Conservation (phyloP, 179 eudicot genomes). For the Amaranthus tricolor region DNA sequence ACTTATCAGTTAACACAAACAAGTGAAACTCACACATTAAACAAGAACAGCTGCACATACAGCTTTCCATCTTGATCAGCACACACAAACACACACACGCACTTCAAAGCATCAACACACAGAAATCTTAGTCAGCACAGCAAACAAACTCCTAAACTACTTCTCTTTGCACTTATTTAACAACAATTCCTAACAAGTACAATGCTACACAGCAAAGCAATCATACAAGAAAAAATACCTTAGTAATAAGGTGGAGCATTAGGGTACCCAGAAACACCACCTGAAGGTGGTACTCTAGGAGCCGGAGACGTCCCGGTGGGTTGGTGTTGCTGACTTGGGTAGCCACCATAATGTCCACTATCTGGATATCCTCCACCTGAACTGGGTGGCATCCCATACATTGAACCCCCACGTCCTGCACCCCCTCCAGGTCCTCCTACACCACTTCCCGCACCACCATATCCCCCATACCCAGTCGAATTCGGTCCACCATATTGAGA, state of each 20-base stretch:
- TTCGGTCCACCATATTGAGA: slow-evolving; percentile 26
- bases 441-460: slow-evolving; percentile 30
- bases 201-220: background rate
- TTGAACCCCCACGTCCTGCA: slow-evolving; percentile 26
- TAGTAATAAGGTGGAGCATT: slow-evolving; percentile 32
- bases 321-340: slow-evolving; percentile 32
- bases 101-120: background rate
- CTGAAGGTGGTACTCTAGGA: slow-evolving; percentile 37
- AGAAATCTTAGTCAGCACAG: background rate
- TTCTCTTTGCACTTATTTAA: too few species aligned
- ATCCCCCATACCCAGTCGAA: slow-evolving; percentile 36
- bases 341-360: slow-evolving; percentile 40
- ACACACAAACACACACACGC: background rate
- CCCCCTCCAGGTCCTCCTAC: slow-evolving; percentile 28
- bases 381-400: slow-evolving; percentile 37
- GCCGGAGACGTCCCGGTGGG: slow-evolving; percentile 39
- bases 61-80: background rate
- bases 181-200: background rate
- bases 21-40: background rate
- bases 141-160: background rate
- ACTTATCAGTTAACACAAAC: background rate
- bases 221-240: slow-evolving; percentile 22
- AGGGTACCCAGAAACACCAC: slow-evolving; percentile 32
- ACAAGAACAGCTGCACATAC: background rate
- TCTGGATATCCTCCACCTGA: slow-evolving; percentile 39